Evolutionary conservation across 352 stramenopile species (phyloP), one percentile per base, ranked within the genome.

Genomic region (Phytophthora tentaculata): DNA sequence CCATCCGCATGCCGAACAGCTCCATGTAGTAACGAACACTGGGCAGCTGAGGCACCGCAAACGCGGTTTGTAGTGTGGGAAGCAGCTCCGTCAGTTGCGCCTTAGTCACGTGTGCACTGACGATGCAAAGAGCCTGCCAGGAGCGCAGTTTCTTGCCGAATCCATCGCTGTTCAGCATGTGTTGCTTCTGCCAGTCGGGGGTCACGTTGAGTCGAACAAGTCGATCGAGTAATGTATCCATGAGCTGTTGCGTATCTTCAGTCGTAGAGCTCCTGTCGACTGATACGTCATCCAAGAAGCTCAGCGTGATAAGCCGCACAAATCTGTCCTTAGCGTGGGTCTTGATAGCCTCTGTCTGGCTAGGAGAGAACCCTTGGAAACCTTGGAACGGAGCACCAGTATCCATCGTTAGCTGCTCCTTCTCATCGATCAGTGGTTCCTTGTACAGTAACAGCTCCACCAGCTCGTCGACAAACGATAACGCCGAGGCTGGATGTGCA

Each of bases 151-250:
- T 85, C 52, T 81, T 75, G 8, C 88, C 88, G 69, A 94, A 96
- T 17, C 80, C 83, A 44, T 94, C 83, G 55, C 84, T 94, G 73
- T 94, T 90, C 37, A 94, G 68, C 88, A 96, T 96, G 58, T 94
- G 84, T 59, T 89, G 85, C 73, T 87, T 91, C n/a, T 81, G 65
- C 75, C 75, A 87, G 20, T 94, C 88, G 3, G 79, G 76, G 5
- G 67, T 80, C 44, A 81, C 67, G 23, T 92, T 87, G n/a, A 86
- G 74, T 45, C 66, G 54, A 10, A 95, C 45, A 17, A 93, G 59
- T 17, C 43, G 60, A 24, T 59, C 26, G n/a, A 89, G 54, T 5
- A 92, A 53, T 2, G 55, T 44, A 24, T 82, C 49, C 60, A 89
- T 70, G 5, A 90, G 70, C 20, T 64, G 26, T 19, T 78, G 68